Conservation (phyloP, 2,329 filamentous ascomycete species). For the Alternaria triticina region DNA sequence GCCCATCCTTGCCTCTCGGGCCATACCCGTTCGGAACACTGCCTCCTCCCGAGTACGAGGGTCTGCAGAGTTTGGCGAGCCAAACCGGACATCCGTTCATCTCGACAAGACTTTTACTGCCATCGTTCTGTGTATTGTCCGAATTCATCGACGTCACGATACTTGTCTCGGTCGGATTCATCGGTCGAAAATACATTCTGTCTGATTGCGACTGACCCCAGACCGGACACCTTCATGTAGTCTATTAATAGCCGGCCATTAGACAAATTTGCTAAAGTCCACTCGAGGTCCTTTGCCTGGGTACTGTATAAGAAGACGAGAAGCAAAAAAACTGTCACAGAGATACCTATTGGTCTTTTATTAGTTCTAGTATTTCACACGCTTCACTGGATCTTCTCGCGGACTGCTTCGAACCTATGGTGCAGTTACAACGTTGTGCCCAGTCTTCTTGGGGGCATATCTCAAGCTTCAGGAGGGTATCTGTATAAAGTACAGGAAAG, state of each 20-base stretch:
- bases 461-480: neutral
- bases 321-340: too few relatives aligned
- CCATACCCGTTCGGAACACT: neutral
- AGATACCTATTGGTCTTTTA: neutral
- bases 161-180: neutral
- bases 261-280: neutral
- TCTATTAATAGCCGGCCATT: too few relatives aligned
- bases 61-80: neutral
- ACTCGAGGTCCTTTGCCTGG: neutral
- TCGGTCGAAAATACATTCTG: neutral
- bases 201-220: neutral
- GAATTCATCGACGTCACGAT: neutral
- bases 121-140: neutral
- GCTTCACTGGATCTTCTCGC: neutral
- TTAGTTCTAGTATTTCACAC: neutral
- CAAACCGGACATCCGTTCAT: neutral
- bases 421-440: neutral
- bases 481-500: neutral
- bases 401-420: neutral
- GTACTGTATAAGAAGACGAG: neutral
- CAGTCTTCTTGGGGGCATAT: neutral
- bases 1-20: neutral
- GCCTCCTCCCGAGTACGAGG: neutral
- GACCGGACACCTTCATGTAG: too few relatives aligned
- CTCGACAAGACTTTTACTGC: neutral